Conservation (phyloP, 345 rosid genomes). For the Salix purpurea region DNA sequence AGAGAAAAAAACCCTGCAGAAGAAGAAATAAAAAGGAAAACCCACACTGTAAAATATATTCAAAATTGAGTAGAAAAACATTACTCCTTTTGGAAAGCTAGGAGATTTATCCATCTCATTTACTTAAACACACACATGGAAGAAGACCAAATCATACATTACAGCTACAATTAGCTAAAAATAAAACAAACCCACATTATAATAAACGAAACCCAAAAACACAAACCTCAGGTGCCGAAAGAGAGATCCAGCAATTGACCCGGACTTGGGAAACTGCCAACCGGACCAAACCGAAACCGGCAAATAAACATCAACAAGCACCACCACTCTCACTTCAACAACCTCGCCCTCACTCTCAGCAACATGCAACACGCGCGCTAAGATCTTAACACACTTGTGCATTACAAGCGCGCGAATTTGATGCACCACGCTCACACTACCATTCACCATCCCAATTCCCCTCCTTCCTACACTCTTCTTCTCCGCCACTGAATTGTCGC, state of each 20-base stretch:
- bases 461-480: conserved; percentile 24
- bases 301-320: conserved; percentile 69
- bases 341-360: conserved; percentile 30
- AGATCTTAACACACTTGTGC: conserved; percentile 51
- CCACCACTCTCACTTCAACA: conserved; percentile 45
- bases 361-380: conserved; percentile 39
- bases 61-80: too few species aligned
- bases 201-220: background rate
- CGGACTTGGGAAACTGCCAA: conserved; percentile 75
- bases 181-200: background rate
- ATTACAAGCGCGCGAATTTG: conserved; percentile 57
- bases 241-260: conserved; percentile 55
- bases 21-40: background rate
- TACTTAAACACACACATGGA: too few species aligned
- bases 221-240: conserved; percentile 74
- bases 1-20: background rate
- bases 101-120: too few species aligned
- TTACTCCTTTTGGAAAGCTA: too few species aligned
- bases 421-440: conserved; percentile 70
- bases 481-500: background rate
- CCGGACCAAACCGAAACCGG: conserved; percentile 66
- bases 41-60: too few species aligned
- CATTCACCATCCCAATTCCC: conserved; percentile 61
- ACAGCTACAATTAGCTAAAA: too few species aligned
- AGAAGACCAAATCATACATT: too few species aligned